These are phyloP conservation scores for Penicillium lagena DNA, from an alignment of 495 filamentous ascomycete genomes.

Conservation along the genomic window DNA sequence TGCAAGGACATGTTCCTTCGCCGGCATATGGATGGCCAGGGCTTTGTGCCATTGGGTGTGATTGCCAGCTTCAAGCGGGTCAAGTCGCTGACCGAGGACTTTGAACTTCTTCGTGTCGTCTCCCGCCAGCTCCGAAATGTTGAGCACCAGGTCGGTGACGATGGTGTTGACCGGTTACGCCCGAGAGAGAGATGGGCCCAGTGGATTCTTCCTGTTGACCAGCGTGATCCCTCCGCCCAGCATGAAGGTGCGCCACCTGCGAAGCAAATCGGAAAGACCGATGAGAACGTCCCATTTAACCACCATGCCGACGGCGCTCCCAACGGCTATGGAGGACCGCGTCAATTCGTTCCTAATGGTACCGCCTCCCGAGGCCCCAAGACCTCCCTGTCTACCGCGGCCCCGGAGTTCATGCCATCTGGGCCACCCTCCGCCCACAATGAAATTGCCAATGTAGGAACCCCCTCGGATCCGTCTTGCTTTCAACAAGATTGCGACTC, in stretches of 20 bases:
- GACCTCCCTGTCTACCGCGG: conserved; percentile 63
- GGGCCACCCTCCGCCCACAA: conserved; percentile 24
- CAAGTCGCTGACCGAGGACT: conserved; percentile 63
- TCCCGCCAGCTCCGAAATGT: conserved; percentile 63
- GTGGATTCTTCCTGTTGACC: conserved; percentile 63
- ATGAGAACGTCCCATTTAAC: conserved; percentile 21
- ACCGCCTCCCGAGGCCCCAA: conserved; percentile 34
- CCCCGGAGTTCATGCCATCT: conserved; percentile 69
- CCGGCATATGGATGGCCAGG: conserved; percentile 88
- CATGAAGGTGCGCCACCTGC: conserved; percentile 45
- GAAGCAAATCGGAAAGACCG: conserved; percentile 11
- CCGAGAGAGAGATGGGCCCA: conserved; percentile 69
- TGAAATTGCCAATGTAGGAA: conserved; percentile 39
- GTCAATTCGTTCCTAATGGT: conserved; percentile 30
- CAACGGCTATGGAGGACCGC: conserved; percentile 22
- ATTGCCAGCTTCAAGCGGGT: conserved; percentile 83
- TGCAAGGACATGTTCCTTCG: conserved; percentile 91
- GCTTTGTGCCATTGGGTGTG: conserved; percentile 73
- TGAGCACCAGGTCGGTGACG: conserved; percentile 62
- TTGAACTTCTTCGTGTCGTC: conserved; percentile 66
- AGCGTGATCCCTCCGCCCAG: conserved; percentile 55
- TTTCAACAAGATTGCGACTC: neutral
- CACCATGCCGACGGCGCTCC: conserved; percentile 16
- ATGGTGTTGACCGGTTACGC: conserved; percentile 76
- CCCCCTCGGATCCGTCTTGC: conserved; percentile 24